These are phyloP conservation scores for Coniella vitis DNA, from an alignment of 2,329 filamentous ascomycete genomes.

Conservation along the genomic window DNA sequence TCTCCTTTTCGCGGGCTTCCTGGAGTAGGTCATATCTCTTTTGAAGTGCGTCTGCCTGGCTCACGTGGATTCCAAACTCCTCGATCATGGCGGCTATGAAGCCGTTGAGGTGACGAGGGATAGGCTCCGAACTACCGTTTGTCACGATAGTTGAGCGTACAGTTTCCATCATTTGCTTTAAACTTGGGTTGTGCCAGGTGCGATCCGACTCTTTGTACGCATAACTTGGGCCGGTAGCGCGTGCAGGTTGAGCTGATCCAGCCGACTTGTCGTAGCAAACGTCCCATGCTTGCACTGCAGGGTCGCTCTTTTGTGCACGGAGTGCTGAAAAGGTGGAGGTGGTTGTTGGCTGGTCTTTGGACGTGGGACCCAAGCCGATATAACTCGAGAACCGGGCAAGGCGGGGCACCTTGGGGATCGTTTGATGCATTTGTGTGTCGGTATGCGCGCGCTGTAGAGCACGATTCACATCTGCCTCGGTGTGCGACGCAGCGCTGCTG, in stretches of 20 bases:
- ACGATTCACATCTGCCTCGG: neutral
- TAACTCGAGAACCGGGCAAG: conserved; percentile 14
- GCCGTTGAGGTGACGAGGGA: conserved; percentile 16
- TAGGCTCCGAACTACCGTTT: conserved; percentile 12
- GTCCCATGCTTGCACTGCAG: neutral
- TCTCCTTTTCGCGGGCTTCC: conserved; percentile 6
- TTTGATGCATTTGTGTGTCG: conserved; percentile 2
- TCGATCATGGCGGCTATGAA: conserved; percentile 13
- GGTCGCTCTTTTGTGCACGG: conserved; percentile 5
- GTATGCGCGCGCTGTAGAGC: conserved; percentile 6
- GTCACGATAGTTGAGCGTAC: conserved; percentile 11
- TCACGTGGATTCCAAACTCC: conserved; percentile 7
- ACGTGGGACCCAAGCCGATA: conserved; percentile 7
- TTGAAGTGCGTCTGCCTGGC: neutral
- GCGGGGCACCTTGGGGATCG: conserved; percentile 2
- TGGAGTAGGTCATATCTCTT: neutral
- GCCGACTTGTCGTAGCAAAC: neutral
- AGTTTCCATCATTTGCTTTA: conserved; percentile 16
- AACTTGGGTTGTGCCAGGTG: conserved; percentile 15
- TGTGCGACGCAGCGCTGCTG: neutral
- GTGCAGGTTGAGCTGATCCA: neutral
- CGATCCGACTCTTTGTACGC: conserved; percentile 3
- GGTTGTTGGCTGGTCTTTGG: conserved; percentile 3
- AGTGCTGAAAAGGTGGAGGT: conserved; percentile 1
- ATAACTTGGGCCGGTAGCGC: neutral